Percentiles rank a stretch among this genome's conserved stretches.
Conservation (phyloP, 306 rosid species). For the Vigna unguiculata region DNA sequence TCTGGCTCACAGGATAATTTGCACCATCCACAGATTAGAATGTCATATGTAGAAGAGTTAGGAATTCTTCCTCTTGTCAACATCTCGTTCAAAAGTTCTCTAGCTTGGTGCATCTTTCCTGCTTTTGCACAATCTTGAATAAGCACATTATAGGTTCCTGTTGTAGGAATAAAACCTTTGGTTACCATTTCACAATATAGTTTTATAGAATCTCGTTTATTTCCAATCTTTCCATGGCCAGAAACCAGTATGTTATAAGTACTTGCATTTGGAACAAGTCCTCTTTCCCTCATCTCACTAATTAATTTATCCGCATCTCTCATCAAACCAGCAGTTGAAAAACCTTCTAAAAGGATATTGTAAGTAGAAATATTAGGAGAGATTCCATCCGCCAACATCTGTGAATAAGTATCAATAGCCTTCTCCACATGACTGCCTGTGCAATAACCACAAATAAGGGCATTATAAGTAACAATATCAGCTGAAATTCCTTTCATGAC, state of each 20-base stretch:
- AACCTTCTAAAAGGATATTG: conserved; percentile 74
- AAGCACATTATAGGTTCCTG: conserved; percentile 82
- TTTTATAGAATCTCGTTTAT: conserved; percentile 67
- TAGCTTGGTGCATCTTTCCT: conserved; percentile 90
- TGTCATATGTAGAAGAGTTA: conserved; percentile 83
- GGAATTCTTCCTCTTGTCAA: conserved; percentile 68
- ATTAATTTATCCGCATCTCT: conserved; percentile 67
- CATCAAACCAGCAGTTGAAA: conserved; percentile 74
- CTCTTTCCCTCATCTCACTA: conserved; percentile 70
- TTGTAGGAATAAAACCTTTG: conserved; percentile 76
- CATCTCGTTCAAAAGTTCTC: conserved; percentile 93
- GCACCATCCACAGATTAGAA: conserved; percentile 86
- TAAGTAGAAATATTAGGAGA: conserved; percentile 74
- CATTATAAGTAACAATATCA: conserved; percentile 73
- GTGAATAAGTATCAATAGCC: conserved; percentile 66
- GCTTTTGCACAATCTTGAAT: conserved; percentile 76
- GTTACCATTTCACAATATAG: conserved; percentile 87
- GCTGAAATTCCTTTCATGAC: conserved; percentile 58
- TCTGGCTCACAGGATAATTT: conserved; percentile 68
- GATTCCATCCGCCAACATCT: conserved; percentile 67
- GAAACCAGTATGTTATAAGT: conserved; percentile 78
- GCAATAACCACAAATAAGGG: conserved; percentile 77
- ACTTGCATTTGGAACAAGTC: conserved; percentile 70
- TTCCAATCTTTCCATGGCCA: conserved; percentile 80
- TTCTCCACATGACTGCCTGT: conserved; percentile 67